A percentile compares a stretch with the other conserved stretches of the same genome.
Evolutionary conservation across 441 rosid genomes (phyloP).

Genomic region (Codiaeum variegatum): DNA sequence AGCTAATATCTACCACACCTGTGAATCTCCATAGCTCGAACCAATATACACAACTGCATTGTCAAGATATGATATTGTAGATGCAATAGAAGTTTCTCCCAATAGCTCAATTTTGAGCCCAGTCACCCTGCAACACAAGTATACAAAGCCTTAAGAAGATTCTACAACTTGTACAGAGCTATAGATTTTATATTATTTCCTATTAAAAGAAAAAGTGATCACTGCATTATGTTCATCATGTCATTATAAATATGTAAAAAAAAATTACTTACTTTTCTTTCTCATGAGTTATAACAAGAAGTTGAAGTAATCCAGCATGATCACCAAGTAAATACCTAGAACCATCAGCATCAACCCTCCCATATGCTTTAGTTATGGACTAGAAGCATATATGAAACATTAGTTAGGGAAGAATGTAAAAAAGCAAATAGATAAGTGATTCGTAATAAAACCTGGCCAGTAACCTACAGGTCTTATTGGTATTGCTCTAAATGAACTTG

Average conservation of each 20-base stretch:
- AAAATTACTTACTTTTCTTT: slow-evolving; percentile 78
- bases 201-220: background rate
- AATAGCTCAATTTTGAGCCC: slow-evolving; percentile 91
- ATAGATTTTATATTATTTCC: background rate
- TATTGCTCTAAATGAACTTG: slow-evolving; percentile 83
- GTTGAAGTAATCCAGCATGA: slow-evolving; percentile 90
- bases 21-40: slow-evolving; percentile 98
- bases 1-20: slow-evolving; percentile 43
- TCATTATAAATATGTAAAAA: slow-evolving; percentile 13
- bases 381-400: slow-evolving; percentile 28
- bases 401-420: slow-evolving; percentile 13
- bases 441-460: slow-evolving; percentile 11
- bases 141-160: slow-evolving; percentile 17
- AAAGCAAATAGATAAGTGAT: slow-evolving; percentile 9
- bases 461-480: slow-evolving; percentile 86
- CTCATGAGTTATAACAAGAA: slow-evolving; percentile 94
- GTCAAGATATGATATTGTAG: slow-evolving; percentile 91
- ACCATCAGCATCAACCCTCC: slow-evolving; percentile 98
- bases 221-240: slow-evolving; percentile 1
- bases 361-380: slow-evolving; percentile 97
- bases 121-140: slow-evolving; percentile 63
- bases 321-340: slow-evolving; percentile 98
- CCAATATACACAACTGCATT: slow-evolving; percentile 92
- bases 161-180: background rate
- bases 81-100: slow-evolving; percentile 97